Conservation (phyloP, 495 filamentous ascomycete species). For the Penicillium flavigenum region DNA sequence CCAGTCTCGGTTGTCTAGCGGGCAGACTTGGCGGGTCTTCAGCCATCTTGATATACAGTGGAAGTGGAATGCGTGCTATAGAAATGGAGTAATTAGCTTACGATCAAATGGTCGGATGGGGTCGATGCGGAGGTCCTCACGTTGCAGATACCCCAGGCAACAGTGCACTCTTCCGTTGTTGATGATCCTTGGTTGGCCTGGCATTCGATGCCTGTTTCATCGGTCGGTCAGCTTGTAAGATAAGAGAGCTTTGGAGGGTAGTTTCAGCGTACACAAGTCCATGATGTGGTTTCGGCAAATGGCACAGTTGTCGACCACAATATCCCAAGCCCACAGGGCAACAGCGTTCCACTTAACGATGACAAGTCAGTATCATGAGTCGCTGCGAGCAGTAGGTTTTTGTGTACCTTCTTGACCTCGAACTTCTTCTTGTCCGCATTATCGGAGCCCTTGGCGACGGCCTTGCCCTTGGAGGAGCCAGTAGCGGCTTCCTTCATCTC, state of each 20-base stretch:
- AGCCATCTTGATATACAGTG: slow-evolving; percentile 99
- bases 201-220: slow-evolving; percentile 81
- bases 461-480: slow-evolving; percentile 57
- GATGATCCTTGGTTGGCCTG: slow-evolving; percentile 99
- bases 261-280: slow-evolving; percentile 75
- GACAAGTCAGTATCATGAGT: slow-evolving; percentile 9
- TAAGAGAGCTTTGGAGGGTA: neutral
- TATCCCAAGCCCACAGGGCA: slow-evolving; percentile 99
- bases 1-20: slow-evolving; percentile 97
- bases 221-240: slow-evolving; percentile 3
- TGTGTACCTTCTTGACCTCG: slow-evolving; percentile 91
- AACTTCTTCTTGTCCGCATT: slow-evolving; percentile 84
- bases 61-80: slow-evolving; percentile 98
- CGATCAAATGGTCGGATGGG: neutral
- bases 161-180: slow-evolving; percentile 96
- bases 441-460: slow-evolving; percentile 54
- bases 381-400: neutral
- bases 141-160: slow-evolving; percentile 99
- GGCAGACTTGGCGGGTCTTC: slow-evolving; percentile 98
- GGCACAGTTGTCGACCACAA: slow-evolving; percentile 98
- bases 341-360: slow-evolving; percentile 89
- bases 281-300: slow-evolving; percentile 99
- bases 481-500: slow-evolving; percentile 87
- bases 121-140: slow-evolving; percentile 52
- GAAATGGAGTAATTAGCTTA: slow-evolving; percentile 10